Evolutionary conservation across 805 yeast species (phyloP), one percentile per base, ranked within the genome.

Genomic region (Ogataea sp.): DNA sequence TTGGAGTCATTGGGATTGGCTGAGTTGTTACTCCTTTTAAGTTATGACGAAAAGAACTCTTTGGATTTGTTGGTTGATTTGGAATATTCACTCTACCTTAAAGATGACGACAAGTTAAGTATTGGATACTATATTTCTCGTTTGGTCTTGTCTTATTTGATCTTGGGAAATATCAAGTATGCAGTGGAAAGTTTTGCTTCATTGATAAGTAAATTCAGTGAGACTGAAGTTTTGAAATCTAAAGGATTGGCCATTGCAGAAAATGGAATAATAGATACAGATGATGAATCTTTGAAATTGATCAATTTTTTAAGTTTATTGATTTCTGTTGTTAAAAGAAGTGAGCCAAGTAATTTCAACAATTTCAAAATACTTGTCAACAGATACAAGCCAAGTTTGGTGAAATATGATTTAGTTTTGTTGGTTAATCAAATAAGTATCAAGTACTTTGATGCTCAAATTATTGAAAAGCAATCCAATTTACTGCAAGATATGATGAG

Each of bases 401-500:
- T 44, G 27, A 34, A 45, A 16, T 39, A 39, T 34, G 53, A 52
- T 2, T 48, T 49, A 18, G 27, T 58, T 21, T 27, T 41, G 13
- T 55, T 47, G 24, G 43, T 61, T n/a, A 59, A 62, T 40, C 43
- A 45, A 14, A 40, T 62, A 23, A 61, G 64, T 13, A 48, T 48
- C 37, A 30, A 36, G 3, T 58, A 59, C 42, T 62, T 58, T 44
- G 44, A 47, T 20, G 52, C 53, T 20, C 43, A 56, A 9, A 47
- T 58, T 15, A 68, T 75, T 14, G 74, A 66, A 37, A 70, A 68
- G 39, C 78, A 71, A 44, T 61, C 61, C 2, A 80, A 81, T 51
- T 58, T 80, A 50, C 57, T 83, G 47, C 83, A 77, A 58, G 80
- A 78, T 48, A 66, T 90, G 69, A 85, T 93, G 95, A 74, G 83